Evolutionary conservation across 495 filamentous ascomycete genomes (phyloP).

Genomic region (Baudoinia panamericana): DNA sequence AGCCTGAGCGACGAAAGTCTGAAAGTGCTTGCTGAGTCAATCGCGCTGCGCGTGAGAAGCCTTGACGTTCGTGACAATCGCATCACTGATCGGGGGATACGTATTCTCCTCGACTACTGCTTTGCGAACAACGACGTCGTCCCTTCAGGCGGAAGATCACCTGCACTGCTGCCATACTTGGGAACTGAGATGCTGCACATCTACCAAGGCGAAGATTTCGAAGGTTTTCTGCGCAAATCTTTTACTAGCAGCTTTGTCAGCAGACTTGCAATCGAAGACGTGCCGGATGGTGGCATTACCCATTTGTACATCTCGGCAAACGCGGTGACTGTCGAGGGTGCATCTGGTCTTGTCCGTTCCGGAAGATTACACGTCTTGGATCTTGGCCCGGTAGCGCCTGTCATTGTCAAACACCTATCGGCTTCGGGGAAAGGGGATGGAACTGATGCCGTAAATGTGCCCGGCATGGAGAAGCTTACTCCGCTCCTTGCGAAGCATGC

Average conservation of each 20-base stretch:
- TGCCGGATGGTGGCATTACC: slow-evolving; percentile 41
- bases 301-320: slow-evolving; percentile 43
- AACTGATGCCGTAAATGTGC: slow-evolving; percentile 24
- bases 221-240: slow-evolving; percentile 36
- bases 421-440: slow-evolving; percentile 14
- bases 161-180: slow-evolving; percentile 13
- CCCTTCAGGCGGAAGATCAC: slow-evolving; percentile 12
- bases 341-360: slow-evolving; percentile 40
- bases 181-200: slow-evolving; percentile 21
- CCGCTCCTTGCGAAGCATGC: slow-evolving; percentile 37
- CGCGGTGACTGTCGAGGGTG: slow-evolving; percentile 35
- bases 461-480: slow-evolving; percentile 44
- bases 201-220: slow-evolving; percentile 34
- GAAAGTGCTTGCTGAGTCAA: slow-evolving; percentile 39
- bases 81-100: slow-evolving; percentile 43
- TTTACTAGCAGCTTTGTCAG: slow-evolving; percentile 39
- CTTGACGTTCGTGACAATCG: slow-evolving; percentile 48
- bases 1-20: slow-evolving; percentile 44
- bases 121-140: slow-evolving; percentile 23
- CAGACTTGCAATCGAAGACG: slow-evolving; percentile 41
- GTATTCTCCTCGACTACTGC: slow-evolving; percentile 39
- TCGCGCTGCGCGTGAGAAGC: slow-evolving; percentile 40
- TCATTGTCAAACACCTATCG: background rate
- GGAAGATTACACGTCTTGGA: slow-evolving; percentile 41
- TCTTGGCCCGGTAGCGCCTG: slow-evolving; percentile 26